Evolutionary conservation across 768 basidiomycete species (phyloP).

Genomic region (Mycena haematopus): DNA sequence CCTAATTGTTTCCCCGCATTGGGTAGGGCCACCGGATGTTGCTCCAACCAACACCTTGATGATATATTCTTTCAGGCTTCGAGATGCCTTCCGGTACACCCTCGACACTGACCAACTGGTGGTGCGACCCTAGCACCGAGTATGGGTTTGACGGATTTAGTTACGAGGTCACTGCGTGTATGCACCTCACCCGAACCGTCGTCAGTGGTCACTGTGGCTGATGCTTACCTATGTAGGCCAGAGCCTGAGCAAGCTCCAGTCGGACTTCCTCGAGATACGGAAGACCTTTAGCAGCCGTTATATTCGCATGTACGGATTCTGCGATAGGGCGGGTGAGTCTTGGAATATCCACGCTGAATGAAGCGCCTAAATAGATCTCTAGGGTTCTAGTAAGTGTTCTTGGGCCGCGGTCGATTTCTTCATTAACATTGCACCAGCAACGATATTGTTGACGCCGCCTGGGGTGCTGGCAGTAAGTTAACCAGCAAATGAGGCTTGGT

Average conservation of each 20-base stretch:
- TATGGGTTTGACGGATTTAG: constrained; percentile 82
- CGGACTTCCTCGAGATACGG: constrained; percentile 67
- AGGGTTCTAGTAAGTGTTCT: constrained; percentile 52
- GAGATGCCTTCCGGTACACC: constrained; percentile 60
- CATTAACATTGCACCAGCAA: constrained; percentile 40
- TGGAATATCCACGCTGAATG: not conserved
- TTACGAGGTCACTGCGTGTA: constrained; percentile 74
- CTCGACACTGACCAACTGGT: constrained; percentile 55
- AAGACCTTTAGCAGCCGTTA: constrained; percentile 68
- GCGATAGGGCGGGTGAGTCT: constrained; percentile 40
- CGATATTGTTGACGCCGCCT: constrained; percentile 71
- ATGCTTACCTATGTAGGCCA: constrained; percentile 53
- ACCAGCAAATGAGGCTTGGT: not conserved
- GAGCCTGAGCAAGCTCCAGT: constrained; percentile 52
- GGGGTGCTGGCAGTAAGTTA: constrained; percentile 51
- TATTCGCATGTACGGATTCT: constrained; percentile 61
- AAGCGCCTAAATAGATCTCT: constrained; percentile 1
- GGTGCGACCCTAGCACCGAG: constrained; percentile 69
- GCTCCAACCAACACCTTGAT: too few species aligned
- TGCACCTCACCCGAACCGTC: constrained; percentile 30
- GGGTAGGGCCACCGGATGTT: constrained; percentile 12
- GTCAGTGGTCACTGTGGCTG: constrained; percentile 19
- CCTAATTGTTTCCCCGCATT: constrained; percentile 48
- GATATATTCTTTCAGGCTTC: constrained; percentile 43
- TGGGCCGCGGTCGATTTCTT: constrained; percentile 4